Base-by-base conservation (phyloP, 148 eudicot species). In the Cornus suecica region DNA sequence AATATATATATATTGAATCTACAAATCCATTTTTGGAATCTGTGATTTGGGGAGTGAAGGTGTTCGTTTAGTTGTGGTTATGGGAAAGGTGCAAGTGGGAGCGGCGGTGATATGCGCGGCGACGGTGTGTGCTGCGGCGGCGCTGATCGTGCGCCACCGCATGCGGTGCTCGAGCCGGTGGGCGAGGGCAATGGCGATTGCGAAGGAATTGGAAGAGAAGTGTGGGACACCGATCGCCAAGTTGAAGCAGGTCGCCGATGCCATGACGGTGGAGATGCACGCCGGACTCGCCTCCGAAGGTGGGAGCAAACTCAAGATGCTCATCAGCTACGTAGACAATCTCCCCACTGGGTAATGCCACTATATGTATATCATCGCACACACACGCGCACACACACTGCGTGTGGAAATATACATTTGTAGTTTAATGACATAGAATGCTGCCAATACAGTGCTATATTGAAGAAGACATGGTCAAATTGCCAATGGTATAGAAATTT, bases 191-290 rank as follows among this genome's bases (percentile, higher is more conserved):
- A 71, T 80, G 83, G 90, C 82, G 14, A 89, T 89, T 14, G 34
- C 89, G 64, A 84, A 71, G 75, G 90, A 89, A 27, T 79, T 91
- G 41, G 92, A 87, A 76, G 88, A 80, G 71, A 86, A 82, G 66
- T 89, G 88, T 80, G 84, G 74, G 71, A 77, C 92, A 72, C 87
- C 86, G 9, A 68, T 74, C 48, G 78, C 64, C 24, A 85, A 79
- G 54, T 83, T 90, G 79, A 84, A 68, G 68, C 81, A 82, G 66
- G 82, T 88, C 8, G 87, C 92, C 2, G 94, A 90, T 60, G 94
- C 90, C 18, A 87, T 88, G 88, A 78, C 90, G n/a, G 82, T 78
- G 13, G 94, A 90, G 78, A 90, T 90, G 90, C 81, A 83, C 70
- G 89, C 87, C 73, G 94, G 94, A 0, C 88, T 90, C 75, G 85